phyloP scores from a whole-genome alignment of 192 early-diverging fungal genomes.

The Podila verticillata region DNA sequence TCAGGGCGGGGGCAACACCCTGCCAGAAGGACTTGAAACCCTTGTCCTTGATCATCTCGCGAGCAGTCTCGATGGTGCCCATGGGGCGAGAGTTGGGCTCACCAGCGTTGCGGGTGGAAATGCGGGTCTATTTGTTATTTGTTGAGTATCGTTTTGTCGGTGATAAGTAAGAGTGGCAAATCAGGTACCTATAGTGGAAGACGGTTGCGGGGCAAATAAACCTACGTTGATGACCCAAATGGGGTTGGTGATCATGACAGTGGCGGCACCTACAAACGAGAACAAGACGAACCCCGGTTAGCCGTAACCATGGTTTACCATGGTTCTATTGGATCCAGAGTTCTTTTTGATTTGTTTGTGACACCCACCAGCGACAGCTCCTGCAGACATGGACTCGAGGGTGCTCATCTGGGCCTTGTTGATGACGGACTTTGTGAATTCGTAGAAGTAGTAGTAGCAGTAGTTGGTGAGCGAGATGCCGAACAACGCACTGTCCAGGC shows the following conservation, averaged over 20 bases:
- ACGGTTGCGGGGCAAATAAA: neutral
- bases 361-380: conserved; percentile 82
- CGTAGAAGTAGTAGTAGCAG: conserved; percentile 87
- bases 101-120: conserved; percentile 82
- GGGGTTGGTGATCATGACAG: conserved; percentile 92
- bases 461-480: conserved; percentile 97
- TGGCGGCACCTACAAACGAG: conserved; percentile 61
- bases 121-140: conserved; percentile 75
- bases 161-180: neutral
- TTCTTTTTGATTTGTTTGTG: neutral
- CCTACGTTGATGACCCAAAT: conserved; percentile 98
- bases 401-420: conserved; percentile 86
- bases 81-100: conserved; percentile 51
- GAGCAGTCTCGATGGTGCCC: conserved; percentile 61
- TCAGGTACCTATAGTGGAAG: neutral
- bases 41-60: conserved; percentile 88
- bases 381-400: conserved; percentile 91
- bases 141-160: neutral
- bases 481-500: conserved; percentile 93
- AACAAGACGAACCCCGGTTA: conserved; percentile 21
- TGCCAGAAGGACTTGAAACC: conserved; percentile 90
- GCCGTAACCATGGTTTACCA: too few relatives aligned
- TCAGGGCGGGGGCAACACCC: conserved; percentile 93
- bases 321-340: too few relatives aligned
- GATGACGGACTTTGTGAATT: conserved; percentile 86